Evolutionary conservation across 2,329 filamentous ascomycete species (phyloP), one percentile per base, ranked within the genome.

Genomic region (Colletotrichum costaricense): DNA sequence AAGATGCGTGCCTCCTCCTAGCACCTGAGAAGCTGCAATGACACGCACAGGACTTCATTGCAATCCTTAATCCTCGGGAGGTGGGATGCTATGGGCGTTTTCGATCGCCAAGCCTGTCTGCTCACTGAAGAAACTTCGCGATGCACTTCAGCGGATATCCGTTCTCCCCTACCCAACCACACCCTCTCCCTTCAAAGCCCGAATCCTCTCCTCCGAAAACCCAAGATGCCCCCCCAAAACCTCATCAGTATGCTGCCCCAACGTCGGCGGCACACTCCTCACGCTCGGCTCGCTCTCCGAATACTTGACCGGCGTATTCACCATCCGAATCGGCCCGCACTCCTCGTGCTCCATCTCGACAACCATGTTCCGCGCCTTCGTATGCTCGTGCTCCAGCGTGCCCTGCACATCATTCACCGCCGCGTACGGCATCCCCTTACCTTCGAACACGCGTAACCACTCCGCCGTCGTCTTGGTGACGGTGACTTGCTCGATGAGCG

Each of bases 261-360:
- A 84, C 8, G 93, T 93, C 1, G 97, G 97, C 22, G 97, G 97
- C 30, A 94, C 90, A 4, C 87, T 93, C 42, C 96, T 88, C 52
- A 97, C 91, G 4, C 91, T 89, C 0, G 95, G 95, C 76, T 89
- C 91, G 30, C 93, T 93, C 76, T 95, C 91, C 5, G 95, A 98
- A 82, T 95, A 97, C 82, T 99, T 99, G 72, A 99, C 92, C 0
- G 97, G 97, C 0, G 95, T 97, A 79, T 97, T 98, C 67, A 99
- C 93, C 79, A 99, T 86, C 83, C 95, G 95, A 75, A 99, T 93
- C 0, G 92, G 89, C 0, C 97, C 97, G 81, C 96, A 98, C 8
- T 88, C 86, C 5, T 90, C 90, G 80, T 99, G 97, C 0, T 98
- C 90, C 57, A 98, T 86, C 80, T 98, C 93, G 16, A 94, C 90